Percentiles rank a stretch among this genome's conserved stretches.
Conservation (phyloP, 176 grass and related monocot species). For the Aegilops longissima region DNA sequence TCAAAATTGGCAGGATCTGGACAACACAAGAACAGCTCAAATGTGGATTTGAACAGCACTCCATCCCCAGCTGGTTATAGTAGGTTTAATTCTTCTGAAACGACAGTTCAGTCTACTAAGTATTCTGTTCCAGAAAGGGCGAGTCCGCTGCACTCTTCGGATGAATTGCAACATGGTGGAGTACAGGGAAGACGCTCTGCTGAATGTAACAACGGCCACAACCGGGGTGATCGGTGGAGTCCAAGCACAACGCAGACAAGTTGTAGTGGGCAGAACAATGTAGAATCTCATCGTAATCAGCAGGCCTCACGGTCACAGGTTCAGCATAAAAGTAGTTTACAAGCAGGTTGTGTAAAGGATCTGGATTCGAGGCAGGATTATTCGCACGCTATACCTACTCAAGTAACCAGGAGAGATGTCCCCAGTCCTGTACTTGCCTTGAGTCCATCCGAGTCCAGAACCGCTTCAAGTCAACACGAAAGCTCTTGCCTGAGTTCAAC, state of each 20-base stretch:
- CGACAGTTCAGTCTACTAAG: conserved; percentile 19
- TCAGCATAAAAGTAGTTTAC: conserved; percentile 37
- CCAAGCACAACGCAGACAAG: conserved; percentile 17
- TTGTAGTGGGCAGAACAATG: conserved; percentile 33
- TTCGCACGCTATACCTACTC: conserved; percentile 30
- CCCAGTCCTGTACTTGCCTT: conserved; percentile 39
- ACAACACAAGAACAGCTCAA: conserved; percentile 26
- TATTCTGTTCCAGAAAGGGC: conserved; percentile 2
- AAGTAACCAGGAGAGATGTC: conserved; percentile 37
- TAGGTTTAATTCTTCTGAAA: conserved; percentile 36
- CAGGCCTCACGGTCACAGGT: conserved; percentile 27
- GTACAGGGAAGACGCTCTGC: conserved; percentile 40
- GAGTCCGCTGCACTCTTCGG: neutral
- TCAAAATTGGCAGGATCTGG: conserved; percentile 27
- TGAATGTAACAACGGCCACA: conserved; percentile 41
- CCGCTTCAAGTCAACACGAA: conserved; percentile 55
- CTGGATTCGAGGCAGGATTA: conserved; percentile 30
- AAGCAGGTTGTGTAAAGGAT: conserved; percentile 39
- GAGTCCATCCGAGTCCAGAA: conserved; percentile 54
- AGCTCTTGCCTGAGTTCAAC: conserved; percentile 48
- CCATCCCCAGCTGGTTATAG: conserved; percentile 44
- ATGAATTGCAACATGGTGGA: conserved; percentile 34
- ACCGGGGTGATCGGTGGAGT: conserved; percentile 34
- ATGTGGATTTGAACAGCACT: conserved; percentile 40
- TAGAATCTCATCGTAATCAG: conserved; percentile 39